Evolutionary conservation across 2,329 filamentous ascomycete species (phyloP).

Genomic region (Nigrospora sphaerica): DNA sequence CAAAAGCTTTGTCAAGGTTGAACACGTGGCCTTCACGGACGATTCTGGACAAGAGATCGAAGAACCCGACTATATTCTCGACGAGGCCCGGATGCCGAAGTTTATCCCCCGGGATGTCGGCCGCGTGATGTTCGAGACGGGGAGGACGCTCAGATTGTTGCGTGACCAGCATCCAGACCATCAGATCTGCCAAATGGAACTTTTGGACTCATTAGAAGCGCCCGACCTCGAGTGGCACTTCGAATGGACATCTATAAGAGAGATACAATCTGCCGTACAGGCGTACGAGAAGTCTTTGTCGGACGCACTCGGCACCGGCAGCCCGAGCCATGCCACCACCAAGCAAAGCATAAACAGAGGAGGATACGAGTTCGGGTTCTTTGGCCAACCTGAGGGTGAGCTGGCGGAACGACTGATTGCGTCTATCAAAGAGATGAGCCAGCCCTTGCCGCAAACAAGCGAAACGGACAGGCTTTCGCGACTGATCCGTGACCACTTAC

Average conservation of each 20-base stretch:
- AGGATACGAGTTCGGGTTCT: conserved; percentile 32
- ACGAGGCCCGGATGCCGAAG: conserved; percentile 57
- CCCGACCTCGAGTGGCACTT: conserved; percentile 63
- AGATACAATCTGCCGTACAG: conserved; percentile 53
- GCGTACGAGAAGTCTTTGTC: conserved; percentile 40
- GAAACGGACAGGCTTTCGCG: conserved; percentile 28
- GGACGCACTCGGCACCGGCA: conserved; percentile 16
- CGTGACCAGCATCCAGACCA: conserved; percentile 64
- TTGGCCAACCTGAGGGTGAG: conserved; percentile 37
- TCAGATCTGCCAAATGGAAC: conserved; percentile 50
- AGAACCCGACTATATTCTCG: conserved; percentile 55
- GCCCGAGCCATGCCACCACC: neutral
- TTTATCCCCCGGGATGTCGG: conserved; percentile 68
- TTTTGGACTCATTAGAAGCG: conserved; percentile 37
- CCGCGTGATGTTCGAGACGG: conserved; percentile 69
- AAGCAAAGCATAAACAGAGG: neutral
- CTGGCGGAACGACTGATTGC: conserved; percentile 40
- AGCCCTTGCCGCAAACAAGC: conserved; percentile 17
- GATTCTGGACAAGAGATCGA: conserved; percentile 51
- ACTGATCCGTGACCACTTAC: conserved; percentile 33
- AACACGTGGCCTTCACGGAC: conserved; percentile 46
- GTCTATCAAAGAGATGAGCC: conserved; percentile 41
- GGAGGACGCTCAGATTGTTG: conserved; percentile 67
- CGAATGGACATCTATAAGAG: conserved; percentile 61
- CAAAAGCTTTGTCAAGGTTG: conserved; percentile 55